These are phyloP conservation scores for Phalaenopsis equestris DNA, from an alignment of 106 monocot genomes.

Conservation along the genomic window DNA sequence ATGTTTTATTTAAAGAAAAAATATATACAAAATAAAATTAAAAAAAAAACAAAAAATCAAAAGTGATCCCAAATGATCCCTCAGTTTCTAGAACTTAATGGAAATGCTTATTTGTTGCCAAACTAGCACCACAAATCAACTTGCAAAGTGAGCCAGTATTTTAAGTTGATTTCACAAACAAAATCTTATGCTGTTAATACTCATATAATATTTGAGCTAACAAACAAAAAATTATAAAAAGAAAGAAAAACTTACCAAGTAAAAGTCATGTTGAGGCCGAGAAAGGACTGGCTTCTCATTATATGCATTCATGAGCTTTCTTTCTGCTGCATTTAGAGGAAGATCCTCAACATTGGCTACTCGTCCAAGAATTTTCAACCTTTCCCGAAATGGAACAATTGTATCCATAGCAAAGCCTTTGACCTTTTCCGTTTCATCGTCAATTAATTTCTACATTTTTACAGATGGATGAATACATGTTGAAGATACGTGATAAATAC, in stretches of 20 bases:
- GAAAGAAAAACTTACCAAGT: constrained; percentile 37
- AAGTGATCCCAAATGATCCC: no score
- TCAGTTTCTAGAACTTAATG: background rate
- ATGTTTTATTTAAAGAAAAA: no score
- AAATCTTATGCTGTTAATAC: background rate
- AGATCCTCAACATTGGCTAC: constrained; percentile 78
- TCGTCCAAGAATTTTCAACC: constrained; percentile 85
- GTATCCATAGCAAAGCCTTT: constrained; percentile 87
- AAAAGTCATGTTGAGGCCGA: constrained; percentile 97
- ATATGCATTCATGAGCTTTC: constrained; percentile 93
- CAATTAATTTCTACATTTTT: constrained; percentile 54
- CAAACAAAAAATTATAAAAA: background rate
- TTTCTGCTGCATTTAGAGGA: constrained; percentile 74
- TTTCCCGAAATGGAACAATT: constrained; percentile 69
- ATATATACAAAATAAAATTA: no score
- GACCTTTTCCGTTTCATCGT: constrained; percentile 85
- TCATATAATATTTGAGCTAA: background rate
- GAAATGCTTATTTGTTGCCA: no score
- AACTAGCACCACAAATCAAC: no score
- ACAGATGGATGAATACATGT: background rate
- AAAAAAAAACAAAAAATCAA: no score
- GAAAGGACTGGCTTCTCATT: constrained; percentile 99
- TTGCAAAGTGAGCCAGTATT: background rate
- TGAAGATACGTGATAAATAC: background rate
- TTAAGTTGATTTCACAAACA: background rate